A percentile compares a stretch with the other conserved stretches of the same genome.
phyloP scores from a whole-genome alignment of 192 early-diverging fungal genomes.

The Gigaspora rosea region DNA sequence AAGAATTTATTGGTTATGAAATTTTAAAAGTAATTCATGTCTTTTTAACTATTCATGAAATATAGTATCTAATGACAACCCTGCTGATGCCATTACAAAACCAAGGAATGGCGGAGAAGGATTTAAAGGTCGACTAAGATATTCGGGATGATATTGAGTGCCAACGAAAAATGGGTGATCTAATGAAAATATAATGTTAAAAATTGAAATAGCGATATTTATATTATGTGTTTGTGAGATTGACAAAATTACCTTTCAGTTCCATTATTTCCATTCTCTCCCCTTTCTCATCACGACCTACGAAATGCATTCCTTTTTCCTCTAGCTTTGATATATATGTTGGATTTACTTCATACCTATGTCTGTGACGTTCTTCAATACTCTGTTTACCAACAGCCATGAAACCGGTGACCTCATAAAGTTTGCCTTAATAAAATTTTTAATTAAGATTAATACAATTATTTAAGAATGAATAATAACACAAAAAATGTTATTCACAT shows the following conservation, averaged over 20 bases:
- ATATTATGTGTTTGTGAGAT: neutral
- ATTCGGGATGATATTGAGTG: conserved; percentile 97
- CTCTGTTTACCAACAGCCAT: conserved; percentile 51
- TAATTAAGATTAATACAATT: neutral
- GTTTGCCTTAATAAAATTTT: conserved; percentile 12
- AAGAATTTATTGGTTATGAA: no score
- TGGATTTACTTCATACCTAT: conserved; percentile 98
- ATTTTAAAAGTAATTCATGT: no score
- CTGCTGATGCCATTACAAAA: conserved; percentile 84
- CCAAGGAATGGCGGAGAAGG: conserved; percentile 94
- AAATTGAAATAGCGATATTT: neutral
- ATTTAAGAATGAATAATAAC: neutral
- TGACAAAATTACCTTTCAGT: conserved; percentile 39
- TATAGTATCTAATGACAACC: conserved; percentile 27
- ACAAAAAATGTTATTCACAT: conserved; percentile 33
- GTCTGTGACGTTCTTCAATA: conserved; percentile 87
- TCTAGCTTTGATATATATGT: conserved; percentile 74
- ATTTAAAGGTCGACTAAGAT: conserved; percentile 89
- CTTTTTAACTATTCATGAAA: neutral
- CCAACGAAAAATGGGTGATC: conserved; percentile 95
- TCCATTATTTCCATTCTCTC: conserved; percentile 99
- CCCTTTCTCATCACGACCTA: conserved; percentile 92
- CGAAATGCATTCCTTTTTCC: conserved; percentile 79
- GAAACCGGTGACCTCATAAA: neutral
- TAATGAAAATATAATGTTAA: neutral